phyloP scores from a whole-genome alignment of 495 filamentous ascomycete genomes.

The Cercophora scortea region DNA sequence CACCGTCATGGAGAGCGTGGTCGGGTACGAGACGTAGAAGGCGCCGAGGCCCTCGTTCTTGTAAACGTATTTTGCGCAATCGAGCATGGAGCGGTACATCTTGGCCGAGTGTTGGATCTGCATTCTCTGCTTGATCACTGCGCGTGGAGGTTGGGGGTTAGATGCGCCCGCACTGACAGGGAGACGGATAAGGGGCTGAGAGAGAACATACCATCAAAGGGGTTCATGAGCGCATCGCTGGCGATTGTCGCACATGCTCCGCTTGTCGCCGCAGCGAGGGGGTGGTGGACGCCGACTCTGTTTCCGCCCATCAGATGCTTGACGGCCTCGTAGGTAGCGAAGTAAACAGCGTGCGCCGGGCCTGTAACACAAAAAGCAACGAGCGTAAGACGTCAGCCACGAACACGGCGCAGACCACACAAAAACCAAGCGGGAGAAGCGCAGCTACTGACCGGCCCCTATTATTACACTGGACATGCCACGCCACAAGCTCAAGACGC shows the following conservation, averaged over 20 bases:
- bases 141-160: constrained; percentile 4
- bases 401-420: neutral
- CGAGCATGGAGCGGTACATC: constrained; percentile 68
- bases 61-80: constrained; percentile 85
- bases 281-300: constrained; percentile 79
- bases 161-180: constrained; percentile 5
- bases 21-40: constrained; percentile 98
- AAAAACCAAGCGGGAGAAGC: constrained; percentile 2
- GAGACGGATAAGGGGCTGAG: neutral
- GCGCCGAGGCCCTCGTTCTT: constrained; percentile 78
- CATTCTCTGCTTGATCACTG: constrained; percentile 99
- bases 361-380: constrained; percentile 42
- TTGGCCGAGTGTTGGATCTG: constrained; percentile 88
- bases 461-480: constrained; percentile 94
- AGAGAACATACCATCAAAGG: constrained; percentile 79
- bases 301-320: constrained; percentile 96
- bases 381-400: constrained; percentile 6
- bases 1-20: constrained; percentile 96
- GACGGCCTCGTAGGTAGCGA: constrained; percentile 93
- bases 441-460: constrained; percentile 66
- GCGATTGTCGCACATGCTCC: constrained; percentile 93
- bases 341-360: constrained; percentile 95
- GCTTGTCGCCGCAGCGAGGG: constrained; percentile 82
- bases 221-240: constrained; percentile 98
- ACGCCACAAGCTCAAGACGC: constrained; percentile 86